Conservation (phyloP, 768 basidiomycete species). For the Porphyrellus cyaneotinctus region DNA sequence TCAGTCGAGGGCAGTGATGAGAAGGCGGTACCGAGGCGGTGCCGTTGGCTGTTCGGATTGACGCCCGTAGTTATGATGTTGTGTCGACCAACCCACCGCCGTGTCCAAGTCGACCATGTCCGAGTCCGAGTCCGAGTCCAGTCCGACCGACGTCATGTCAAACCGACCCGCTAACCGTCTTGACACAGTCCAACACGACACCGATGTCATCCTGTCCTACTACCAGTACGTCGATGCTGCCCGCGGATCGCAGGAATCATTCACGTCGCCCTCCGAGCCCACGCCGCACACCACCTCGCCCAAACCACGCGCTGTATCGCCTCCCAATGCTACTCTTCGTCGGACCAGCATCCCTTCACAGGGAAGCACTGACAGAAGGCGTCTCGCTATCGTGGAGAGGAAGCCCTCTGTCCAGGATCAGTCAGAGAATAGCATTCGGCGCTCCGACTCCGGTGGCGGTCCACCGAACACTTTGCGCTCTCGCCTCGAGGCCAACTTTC, state of each 20-base stretch:
- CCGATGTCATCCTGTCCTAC: constrained; percentile 47
- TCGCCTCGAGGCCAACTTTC: constrained; percentile 35
- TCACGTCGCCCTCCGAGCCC: constrained; percentile 45
- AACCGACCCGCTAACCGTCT: background rate
- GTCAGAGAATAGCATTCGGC: constrained; percentile 20
- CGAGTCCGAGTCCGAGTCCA: no score
- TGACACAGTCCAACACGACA: constrained; percentile 27
- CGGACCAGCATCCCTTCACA: constrained; percentile 54
- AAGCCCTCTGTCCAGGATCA: constrained; percentile 24
- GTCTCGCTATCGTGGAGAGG: constrained; percentile 60
- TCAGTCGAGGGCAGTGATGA: constrained; percentile 5
- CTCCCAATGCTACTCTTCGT: constrained; percentile 33
- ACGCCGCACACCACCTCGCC: constrained; percentile 28
- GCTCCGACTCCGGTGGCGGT: constrained; percentile 26
- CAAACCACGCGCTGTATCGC: constrained; percentile 21
- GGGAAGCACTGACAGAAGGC: constrained; percentile 59
- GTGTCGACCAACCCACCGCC: no score
- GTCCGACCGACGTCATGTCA: background rate
- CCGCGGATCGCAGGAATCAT: background rate
- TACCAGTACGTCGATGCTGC: constrained; percentile 46
- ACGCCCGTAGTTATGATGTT: background rate
- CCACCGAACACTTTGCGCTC: constrained; percentile 33
- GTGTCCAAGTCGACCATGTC: no score
- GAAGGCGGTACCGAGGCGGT: constrained; percentile 23
- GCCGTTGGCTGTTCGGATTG: constrained; percentile 20